These are phyloP conservation scores for Trametes cingulata DNA, from an alignment of 768 basidiomycete genomes.

Conservation along the genomic window DNA sequence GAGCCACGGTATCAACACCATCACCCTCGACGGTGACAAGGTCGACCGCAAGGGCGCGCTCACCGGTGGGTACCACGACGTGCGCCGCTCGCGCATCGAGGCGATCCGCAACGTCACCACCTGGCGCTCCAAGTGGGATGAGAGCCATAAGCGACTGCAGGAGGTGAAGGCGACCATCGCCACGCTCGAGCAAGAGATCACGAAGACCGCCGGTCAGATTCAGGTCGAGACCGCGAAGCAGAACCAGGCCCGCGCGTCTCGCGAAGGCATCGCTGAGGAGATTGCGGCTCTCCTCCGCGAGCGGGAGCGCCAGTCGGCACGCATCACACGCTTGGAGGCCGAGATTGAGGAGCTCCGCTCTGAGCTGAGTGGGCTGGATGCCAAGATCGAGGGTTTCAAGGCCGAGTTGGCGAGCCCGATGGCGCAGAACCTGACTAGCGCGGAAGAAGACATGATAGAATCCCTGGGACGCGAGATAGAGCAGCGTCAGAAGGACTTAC, in stretches of 20 bases:
- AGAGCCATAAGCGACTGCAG: conserved; percentile 59
- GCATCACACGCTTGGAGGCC: conserved; percentile 62
- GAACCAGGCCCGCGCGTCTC: conserved; percentile 64
- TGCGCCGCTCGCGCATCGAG: conserved; percentile 87
- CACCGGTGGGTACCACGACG: conserved; percentile 95
- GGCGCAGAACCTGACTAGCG: conserved; percentile 67
- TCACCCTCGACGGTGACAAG: conserved; percentile 96
- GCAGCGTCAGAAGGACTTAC: conserved; percentile 63
- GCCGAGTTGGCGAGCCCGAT: conserved; percentile 76
- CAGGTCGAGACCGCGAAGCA: conserved; percentile 71
- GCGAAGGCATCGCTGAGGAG: conserved; percentile 69
- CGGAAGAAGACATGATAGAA: conserved; percentile 70
- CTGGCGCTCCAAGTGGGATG: conserved; percentile 73
- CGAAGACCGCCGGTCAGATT: conserved; percentile 68
- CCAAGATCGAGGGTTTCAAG: conserved; percentile 63
- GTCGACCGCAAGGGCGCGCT: conserved; percentile 95
- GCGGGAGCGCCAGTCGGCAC: conserved; percentile 64
- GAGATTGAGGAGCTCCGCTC: conserved; percentile 72
- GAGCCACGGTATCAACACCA: conserved; percentile 92
- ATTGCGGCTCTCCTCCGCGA: conserved; percentile 59
- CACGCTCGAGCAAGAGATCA: conserved; percentile 84
- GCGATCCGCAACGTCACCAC: conserved; percentile 73
- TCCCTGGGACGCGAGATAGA: conserved; percentile 76
- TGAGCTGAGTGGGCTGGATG: conserved; percentile 62
- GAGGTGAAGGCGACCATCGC: conserved; percentile 76